These are phyloP conservation scores for Pythium pyrilobum DNA, from an alignment of 352 stramenopile species.

Conservation along the genomic window DNA sequence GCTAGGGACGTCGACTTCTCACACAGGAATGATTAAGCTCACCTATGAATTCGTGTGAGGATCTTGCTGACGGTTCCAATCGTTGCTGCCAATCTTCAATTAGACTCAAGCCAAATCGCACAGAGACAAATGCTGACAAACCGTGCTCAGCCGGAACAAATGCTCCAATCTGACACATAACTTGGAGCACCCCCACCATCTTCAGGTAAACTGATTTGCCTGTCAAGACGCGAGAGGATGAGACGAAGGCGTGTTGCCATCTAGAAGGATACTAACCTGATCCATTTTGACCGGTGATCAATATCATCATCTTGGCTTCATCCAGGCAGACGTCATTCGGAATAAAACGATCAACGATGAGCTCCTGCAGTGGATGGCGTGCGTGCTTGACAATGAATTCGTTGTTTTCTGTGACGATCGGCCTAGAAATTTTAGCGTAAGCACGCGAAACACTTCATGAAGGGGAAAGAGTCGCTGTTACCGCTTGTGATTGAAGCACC, in stretches of 20 bases:
- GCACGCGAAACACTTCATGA: too few species aligned
- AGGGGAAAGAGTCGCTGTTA: slow-evolving; percentile 11
- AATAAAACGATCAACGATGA: slow-evolving; percentile 82
- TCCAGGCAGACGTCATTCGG: slow-evolving; percentile 66
- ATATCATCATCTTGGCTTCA: slow-evolving; percentile 35
- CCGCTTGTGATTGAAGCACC: slow-evolving; percentile 74
- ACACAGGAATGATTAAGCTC: background rate
- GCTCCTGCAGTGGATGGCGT: slow-evolving; percentile 79
- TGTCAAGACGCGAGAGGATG: slow-evolving; percentile 11
- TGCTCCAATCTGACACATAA: slow-evolving; percentile 80
- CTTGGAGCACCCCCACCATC: slow-evolving; percentile 78
- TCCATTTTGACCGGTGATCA: slow-evolving; percentile 83
- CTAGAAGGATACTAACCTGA: slow-evolving; percentile 39
- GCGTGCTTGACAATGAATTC: slow-evolving; percentile 50
- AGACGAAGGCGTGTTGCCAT: background rate
- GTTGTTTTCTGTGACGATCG: slow-evolving; percentile 38
- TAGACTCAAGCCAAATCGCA: background rate
- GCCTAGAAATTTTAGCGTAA: slow-evolving; percentile 35
- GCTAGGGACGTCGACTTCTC: background rate
- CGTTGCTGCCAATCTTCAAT: slow-evolving; percentile 32
- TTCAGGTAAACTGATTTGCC: slow-evolving; percentile 87
- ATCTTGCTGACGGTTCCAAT: slow-evolving; percentile 76
- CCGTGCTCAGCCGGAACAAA: slow-evolving; percentile 76
- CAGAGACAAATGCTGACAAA: slow-evolving; percentile 9
- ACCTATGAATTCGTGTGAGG: slow-evolving; percentile 76